Evolutionary conservation across 148 eudicot genomes (phyloP).

Genomic region (Rheum nobile): DNA sequence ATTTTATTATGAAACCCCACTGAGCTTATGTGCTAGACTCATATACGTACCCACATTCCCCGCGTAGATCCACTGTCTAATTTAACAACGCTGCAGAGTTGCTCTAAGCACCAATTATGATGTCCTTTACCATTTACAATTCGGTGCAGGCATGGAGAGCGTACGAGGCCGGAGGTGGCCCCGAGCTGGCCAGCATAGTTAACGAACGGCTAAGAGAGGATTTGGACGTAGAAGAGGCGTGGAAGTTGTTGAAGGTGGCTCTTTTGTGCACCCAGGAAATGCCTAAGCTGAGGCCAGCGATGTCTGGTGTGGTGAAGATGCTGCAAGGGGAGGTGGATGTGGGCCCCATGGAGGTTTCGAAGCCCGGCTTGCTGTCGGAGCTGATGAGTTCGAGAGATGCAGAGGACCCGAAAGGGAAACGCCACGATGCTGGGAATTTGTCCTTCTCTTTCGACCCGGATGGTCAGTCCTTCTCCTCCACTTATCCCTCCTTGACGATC

Average conservation of each 20-base stretch:
- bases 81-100: too few species aligned
- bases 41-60: too few species aligned
- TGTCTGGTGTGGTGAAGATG: conserved; percentile 66
- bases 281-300: conserved; percentile 54
- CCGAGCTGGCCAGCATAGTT: conserved; percentile 23
- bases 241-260: conserved; percentile 37
- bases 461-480: not conserved
- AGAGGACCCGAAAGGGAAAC: conserved; percentile 3
- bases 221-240: conserved; percentile 38
- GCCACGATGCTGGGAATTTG: conserved; percentile 4
- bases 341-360: conserved; percentile 16
- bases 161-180: conserved; percentile 19
- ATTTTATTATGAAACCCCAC: too few species aligned
- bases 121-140: not conserved
- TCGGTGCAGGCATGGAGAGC: conserved; percentile 53
- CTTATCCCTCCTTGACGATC: not conserved
- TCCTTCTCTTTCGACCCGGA: conserved; percentile 5
- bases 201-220: conserved; percentile 38
- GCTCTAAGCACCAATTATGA: too few species aligned
- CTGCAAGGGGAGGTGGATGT: conserved; percentile 45
- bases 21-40: too few species aligned
- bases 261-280: conserved; percentile 59
- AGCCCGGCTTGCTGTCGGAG: conserved; percentile 35
- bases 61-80: too few species aligned
- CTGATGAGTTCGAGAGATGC: conserved; percentile 17